Evolutionary conservation across 305 asterid genomes (phyloP), one percentile per base, ranked within the genome.

Genomic region (Ruellia speciosa): DNA sequence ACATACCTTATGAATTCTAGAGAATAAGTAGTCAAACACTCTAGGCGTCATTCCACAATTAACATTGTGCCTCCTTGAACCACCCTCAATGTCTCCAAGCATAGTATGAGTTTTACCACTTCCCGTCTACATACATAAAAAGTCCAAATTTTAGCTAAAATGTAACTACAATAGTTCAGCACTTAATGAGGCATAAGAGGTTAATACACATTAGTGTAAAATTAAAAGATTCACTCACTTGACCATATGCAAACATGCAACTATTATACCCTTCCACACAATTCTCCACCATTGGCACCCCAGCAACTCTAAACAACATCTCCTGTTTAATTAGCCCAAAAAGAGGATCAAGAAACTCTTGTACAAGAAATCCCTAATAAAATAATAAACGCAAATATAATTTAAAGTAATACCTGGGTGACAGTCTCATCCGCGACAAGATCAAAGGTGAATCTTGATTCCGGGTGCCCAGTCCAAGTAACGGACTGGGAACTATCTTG

Each of bases 191-290:
- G 4, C 2, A 1, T 24, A 24, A 24, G 31, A 24, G n/a, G n/a
- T 24, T 24, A 24, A 24, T 24, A 1, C 31, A 24, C 31, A 24
- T 2, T 24, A 24, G 31, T 24, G 31, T 24, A 24, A 24, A 19
- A 34, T 14, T 17, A 11, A 34, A 28, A 53, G 58, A 20, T 7
- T 8, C 52, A 77, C 95, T 72, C 66, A 92, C 99, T 76, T 92
- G 99, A 33, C 99, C 99, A 71, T 92, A 92, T 40, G 99, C 99
- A 74, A 92, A 92, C 96, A 92, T 86, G 75, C 99, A 92, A 59
- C 99, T 92, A 68, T 92, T 92, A 69, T 92, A 92, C 49, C 99
- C 99, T 64, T 76, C 88, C 84, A 92, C 73, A 71, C 97, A 88
- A 61, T 88, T 92, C 71, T 92, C 99, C 65, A 92, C 99, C 97